Conservation (phyloP, 768 basidiomycete species). For the Suillus bovinus region DNA sequence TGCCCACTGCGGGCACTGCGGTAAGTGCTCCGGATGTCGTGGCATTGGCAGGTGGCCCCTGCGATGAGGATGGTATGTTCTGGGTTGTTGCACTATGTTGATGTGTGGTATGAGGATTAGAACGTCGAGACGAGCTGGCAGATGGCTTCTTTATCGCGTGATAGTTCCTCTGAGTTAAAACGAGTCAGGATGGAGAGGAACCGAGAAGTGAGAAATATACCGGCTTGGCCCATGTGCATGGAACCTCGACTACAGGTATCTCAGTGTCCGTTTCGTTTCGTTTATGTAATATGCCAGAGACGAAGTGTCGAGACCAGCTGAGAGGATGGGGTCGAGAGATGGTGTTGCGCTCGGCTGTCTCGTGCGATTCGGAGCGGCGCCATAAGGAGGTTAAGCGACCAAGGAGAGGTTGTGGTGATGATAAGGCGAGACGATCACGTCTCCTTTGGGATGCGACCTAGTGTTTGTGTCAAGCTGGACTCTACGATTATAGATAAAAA, state of each 20-base stretch:
- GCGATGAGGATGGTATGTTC: neutral
- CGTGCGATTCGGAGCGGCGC: neutral
- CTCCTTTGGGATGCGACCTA: neutral
- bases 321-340: neutral
- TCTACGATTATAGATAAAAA: neutral
- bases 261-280: neutral
- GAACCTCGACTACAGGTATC: neutral
- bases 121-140: neutral
- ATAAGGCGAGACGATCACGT: neutral
- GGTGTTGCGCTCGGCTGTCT: neutral
- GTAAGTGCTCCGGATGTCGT: neutral
- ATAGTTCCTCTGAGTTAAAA: neutral
- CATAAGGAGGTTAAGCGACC: neutral
- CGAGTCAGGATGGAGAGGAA: neutral
- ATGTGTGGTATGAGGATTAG: neutral
- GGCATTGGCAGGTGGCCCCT: neutral
- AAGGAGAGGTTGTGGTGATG: neutral
- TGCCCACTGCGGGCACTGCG: neutral
- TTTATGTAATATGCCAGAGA: neutral
- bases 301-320: neutral
- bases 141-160: neutral
- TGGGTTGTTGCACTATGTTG: neutral
- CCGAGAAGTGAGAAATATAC: neutral
- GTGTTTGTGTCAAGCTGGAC: neutral
- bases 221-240: neutral